These are phyloP conservation scores for Salix viminalis DNA, from an alignment of 345 rosid species.

Conservation along the genomic window DNA sequence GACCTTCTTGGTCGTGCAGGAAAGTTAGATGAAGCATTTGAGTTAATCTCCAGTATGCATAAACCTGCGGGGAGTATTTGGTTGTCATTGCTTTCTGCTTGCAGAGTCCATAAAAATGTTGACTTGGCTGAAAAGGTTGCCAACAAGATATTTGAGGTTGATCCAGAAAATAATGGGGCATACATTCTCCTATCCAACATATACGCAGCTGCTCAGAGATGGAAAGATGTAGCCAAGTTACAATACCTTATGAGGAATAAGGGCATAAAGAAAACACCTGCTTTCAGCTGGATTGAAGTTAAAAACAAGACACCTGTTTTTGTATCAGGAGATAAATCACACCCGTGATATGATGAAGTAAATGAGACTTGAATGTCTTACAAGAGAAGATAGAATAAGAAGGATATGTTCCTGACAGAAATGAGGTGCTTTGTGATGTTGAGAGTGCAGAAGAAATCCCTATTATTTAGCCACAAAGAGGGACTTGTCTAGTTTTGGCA, in stretches of 20 bases:
- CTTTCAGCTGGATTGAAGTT: constrained; percentile 83
- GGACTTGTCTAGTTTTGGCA: constrained; percentile 75
- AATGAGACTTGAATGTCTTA: constrained; percentile 42
- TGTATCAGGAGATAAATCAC: constrained; percentile 68
- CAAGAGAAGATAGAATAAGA: constrained; percentile 58
- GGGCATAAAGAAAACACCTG: constrained; percentile 65
- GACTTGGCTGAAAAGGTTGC: constrained; percentile 71
- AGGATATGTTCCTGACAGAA: constrained; percentile 67
- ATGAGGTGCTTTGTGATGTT: constrained; percentile 62
- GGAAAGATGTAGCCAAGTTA: constrained; percentile 55
- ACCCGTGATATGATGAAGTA: constrained; percentile 44
- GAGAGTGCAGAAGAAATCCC: constrained; percentile 68
- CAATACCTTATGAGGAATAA: constrained; percentile 45
- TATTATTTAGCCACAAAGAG: constrained; percentile 58
- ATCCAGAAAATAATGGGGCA: constrained; percentile 71
- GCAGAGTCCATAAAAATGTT: constrained; percentile 68
- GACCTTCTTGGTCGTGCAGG: constrained; percentile 93
- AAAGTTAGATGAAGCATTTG: constrained; percentile 71
- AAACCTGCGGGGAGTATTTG: constrained; percentile 58
- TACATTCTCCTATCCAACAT: constrained; percentile 67
- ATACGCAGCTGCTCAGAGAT: constrained; percentile 62
- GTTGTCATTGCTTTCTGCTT: constrained; percentile 67
- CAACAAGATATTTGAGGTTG: constrained; percentile 44
- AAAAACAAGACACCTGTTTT: constrained; percentile 62
- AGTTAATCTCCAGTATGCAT: constrained; percentile 48